Conservation (phyloP, 2,329 filamentous ascomycete species). For the Cladosporium sp. region DNA sequence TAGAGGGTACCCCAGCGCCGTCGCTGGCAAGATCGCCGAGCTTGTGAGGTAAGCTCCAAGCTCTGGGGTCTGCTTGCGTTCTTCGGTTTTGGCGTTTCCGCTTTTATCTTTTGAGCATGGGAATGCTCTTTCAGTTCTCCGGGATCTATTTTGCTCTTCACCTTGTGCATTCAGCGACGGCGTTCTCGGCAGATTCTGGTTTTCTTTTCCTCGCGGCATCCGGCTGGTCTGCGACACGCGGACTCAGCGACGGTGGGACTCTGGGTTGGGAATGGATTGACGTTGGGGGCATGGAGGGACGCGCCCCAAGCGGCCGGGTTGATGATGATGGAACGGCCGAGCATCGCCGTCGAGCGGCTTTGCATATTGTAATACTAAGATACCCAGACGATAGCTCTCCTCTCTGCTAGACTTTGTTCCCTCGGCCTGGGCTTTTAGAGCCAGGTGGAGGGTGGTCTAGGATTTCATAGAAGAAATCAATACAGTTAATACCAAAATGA, state of each 20-base stretch:
- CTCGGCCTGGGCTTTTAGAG: neutral
- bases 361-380: slow-evolving; percentile 16
- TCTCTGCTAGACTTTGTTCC: slow-evolving; percentile 17
- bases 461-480: slow-evolving; percentile 14
- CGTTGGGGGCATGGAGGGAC: neutral
- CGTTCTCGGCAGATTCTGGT: neutral
- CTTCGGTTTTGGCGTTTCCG: neutral
- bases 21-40: slow-evolving; percentile 89
- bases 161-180: slow-evolving; percentile 1
- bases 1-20: slow-evolving; percentile 83
- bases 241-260: neutral
- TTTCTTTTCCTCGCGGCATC: neutral
- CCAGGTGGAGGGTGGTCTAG: slow-evolving; percentile 9
- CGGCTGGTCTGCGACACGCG: neutral
- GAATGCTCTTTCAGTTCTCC: neutral
- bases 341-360: neutral
- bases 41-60: slow-evolving; percentile 52
- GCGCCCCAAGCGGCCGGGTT: neutral
- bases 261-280: neutral
- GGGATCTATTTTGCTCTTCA: slow-evolving; percentile 1
- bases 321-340: neutral
- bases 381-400: slow-evolving; percentile 16
- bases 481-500: slow-evolving; percentile 13
- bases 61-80: neutral
- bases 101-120: neutral